phyloP scores from a whole-genome alignment of 2,329 filamentous ascomycete species.

The Camillea tinctor region DNA sequence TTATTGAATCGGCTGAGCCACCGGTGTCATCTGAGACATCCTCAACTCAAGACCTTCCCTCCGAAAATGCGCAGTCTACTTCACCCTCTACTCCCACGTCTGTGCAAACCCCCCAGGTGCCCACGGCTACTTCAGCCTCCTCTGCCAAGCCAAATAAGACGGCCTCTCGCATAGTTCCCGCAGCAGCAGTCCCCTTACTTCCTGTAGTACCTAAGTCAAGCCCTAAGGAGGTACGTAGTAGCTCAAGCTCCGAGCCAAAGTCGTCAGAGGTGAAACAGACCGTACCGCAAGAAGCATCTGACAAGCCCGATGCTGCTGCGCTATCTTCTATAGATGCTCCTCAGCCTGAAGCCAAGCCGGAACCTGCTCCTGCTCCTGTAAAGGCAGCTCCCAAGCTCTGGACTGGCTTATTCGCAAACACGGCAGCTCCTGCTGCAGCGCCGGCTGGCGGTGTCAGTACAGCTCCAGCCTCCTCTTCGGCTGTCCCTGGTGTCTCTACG shows the following conservation, averaged over 20 bases:
- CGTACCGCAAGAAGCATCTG: slow-evolving; percentile 5
- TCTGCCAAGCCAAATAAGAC: slow-evolving; percentile 32
- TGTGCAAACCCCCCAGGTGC: slow-evolving; percentile 22
- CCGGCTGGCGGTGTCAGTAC: slow-evolving; percentile 26
- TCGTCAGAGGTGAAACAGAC: slow-evolving; percentile 22
- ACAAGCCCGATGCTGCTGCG: slow-evolving; percentile 13
- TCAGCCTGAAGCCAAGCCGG: slow-evolving; percentile 25
- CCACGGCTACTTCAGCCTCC: slow-evolving; percentile 23
- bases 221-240: slow-evolving; percentile 30
- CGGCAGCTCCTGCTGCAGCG: slow-evolving; percentile 20
- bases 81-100: slow-evolving; percentile 38
- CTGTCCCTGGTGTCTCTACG: slow-evolving; percentile 25
- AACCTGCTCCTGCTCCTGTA: slow-evolving; percentile 28
- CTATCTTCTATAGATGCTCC: slow-evolving; percentile 10
- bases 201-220: slow-evolving; percentile 45
- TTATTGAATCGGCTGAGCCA: background rate
- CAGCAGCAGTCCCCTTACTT: slow-evolving; percentile 43
- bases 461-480: slow-evolving; percentile 22
- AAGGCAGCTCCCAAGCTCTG: slow-evolving; percentile 40
- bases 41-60: slow-evolving; percentile 31
- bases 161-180: slow-evolving; percentile 36
- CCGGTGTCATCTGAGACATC: slow-evolving; percentile 30
- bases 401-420: slow-evolving; percentile 37
- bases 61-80: slow-evolving; percentile 33
- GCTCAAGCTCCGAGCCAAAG: slow-evolving; percentile 19